These are phyloP conservation scores for Oxyria digyna DNA, from an alignment of 148 eudicot genomes.

Conservation along the genomic window DNA sequence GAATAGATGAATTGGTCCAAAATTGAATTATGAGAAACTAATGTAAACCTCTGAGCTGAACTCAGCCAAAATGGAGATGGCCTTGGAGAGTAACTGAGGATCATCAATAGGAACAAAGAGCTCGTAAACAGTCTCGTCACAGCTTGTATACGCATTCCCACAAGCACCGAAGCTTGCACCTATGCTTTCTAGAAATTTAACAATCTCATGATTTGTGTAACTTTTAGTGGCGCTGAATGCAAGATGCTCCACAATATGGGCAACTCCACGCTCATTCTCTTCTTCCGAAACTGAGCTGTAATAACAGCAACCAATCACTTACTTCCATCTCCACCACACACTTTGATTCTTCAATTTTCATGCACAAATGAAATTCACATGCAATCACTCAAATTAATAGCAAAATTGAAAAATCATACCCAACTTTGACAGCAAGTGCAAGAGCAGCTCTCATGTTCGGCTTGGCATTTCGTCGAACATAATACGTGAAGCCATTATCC, in stretches of 20 bases:
- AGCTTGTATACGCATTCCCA: conserved; percentile 74
- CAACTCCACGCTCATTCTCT: conserved; percentile 78
- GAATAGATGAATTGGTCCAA: no score
- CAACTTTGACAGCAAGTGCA: conserved; percentile 64
- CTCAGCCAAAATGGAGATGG: conserved; percentile 64
- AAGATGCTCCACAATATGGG: conserved; percentile 82
- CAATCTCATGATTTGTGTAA: conserved; percentile 33
- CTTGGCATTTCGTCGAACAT: conserved; percentile 59
- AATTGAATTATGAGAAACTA: no score
- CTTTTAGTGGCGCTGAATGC: conserved; percentile 80
- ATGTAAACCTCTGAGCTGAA: conserved; percentile 65
- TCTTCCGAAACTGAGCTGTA: conserved; percentile 81
- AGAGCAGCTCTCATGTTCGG: conserved; percentile 74
- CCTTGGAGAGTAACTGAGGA: conserved; percentile 72
- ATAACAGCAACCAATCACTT: conserved; percentile 5
- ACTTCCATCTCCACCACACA: no score
- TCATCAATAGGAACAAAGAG: conserved; percentile 82
- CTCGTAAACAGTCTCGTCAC: conserved; percentile 83
- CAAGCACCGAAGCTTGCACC: conserved; percentile 44
- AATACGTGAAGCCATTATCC: conserved; percentile 49
- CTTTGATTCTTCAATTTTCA: no score
- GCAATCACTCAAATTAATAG: no score
- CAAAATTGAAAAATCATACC: conserved; percentile 14
- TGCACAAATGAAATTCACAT: no score
- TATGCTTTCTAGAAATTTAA: conserved; percentile 9